These are phyloP conservation scores for Arthroderma sp. DNA, from an alignment of 2,329 filamentous ascomycete genomes.

Conservation along the genomic window DNA sequence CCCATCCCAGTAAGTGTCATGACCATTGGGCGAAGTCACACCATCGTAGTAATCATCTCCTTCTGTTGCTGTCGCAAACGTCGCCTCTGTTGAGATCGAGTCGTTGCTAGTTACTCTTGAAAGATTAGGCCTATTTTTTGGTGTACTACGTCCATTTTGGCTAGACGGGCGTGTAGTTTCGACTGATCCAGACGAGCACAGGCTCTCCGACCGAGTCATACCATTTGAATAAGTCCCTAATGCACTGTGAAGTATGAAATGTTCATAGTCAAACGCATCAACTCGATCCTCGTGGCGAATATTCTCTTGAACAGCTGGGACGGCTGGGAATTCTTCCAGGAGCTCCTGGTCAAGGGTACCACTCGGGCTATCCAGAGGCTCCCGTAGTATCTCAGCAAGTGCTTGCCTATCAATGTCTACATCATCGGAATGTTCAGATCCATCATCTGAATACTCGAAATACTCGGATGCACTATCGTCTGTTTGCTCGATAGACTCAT, in stretches of 20 bases:
- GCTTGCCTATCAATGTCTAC: conserved; percentile 52
- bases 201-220: conserved; percentile 21
- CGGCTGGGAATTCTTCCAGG: conserved; percentile 25
- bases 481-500: conserved; percentile 21
- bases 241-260: conserved; percentile 88
- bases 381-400: conserved; percentile 42
- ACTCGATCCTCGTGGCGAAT: conserved; percentile 82
- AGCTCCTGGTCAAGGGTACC: conserved; percentile 19
- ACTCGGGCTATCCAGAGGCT: conserved; percentile 30
- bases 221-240: conserved; percentile 51
- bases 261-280: conserved; percentile 92
- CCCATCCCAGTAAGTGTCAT: background rate
- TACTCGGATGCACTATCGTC: conserved; percentile 31
- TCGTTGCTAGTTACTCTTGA: conserved; percentile 44
- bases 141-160: conserved; percentile 11
- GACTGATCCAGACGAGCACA: conserved; percentile 37
- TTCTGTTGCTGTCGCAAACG: conserved; percentile 53
- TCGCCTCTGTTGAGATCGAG: conserved; percentile 49
- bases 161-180: conserved; percentile 37
- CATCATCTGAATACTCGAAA: conserved; percentile 19
- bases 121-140: conserved; percentile 24
- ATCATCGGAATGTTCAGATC: background rate
- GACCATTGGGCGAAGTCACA: background rate
- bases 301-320: conserved; percentile 38
- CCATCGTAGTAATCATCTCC: conserved; percentile 31